A percentile compares a stretch with the other conserved stretches of the same genome.
Evolutionary conservation across 495 filamentous ascomycete genomes (phyloP).

Genomic region (Parathielavia appendiculata): DNA sequence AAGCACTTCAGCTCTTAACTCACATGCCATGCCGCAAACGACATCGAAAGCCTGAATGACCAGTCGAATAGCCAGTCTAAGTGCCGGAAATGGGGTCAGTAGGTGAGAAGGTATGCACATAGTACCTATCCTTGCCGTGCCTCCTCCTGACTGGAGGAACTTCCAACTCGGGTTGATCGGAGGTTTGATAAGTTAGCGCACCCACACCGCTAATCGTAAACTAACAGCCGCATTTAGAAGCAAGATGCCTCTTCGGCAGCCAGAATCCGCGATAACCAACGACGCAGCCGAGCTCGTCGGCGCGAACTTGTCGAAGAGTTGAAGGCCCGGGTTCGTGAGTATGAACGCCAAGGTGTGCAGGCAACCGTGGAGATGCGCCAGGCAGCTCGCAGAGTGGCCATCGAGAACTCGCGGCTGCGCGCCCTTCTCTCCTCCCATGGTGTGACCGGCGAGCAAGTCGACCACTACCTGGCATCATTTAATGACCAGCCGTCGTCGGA

Average conservation of each 20-base stretch:
- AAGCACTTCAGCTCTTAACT: too few relatives aligned
- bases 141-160: too few relatives aligned
- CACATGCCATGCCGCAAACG: too few relatives aligned
- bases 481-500: background rate
- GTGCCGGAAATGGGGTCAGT: too few relatives aligned
- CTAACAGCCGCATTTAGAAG: background rate
- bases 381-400: background rate
- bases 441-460: background rate
- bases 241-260: background rate
- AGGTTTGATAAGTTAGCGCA: too few relatives aligned
- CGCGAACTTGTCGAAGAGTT: background rate
- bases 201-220: background rate
- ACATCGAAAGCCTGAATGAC: too few relatives aligned
- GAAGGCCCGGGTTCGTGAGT: background rate
- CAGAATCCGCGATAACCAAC: slow-evolving; percentile 1
- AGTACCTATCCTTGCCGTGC: too few relatives aligned
- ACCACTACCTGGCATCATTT: background rate
- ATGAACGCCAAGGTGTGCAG: background rate
- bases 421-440: background rate
- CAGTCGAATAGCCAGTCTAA: too few relatives aligned
- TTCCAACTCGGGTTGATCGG: too few relatives aligned
- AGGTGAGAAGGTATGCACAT: too few relatives aligned
- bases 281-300: background rate
- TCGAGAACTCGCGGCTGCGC: slow-evolving; percentile 4
- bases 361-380: background rate